Base-by-base conservation (phyloP, 352 stramenopile genomes). In the Hyaloperonospora brassicae region DNA sequence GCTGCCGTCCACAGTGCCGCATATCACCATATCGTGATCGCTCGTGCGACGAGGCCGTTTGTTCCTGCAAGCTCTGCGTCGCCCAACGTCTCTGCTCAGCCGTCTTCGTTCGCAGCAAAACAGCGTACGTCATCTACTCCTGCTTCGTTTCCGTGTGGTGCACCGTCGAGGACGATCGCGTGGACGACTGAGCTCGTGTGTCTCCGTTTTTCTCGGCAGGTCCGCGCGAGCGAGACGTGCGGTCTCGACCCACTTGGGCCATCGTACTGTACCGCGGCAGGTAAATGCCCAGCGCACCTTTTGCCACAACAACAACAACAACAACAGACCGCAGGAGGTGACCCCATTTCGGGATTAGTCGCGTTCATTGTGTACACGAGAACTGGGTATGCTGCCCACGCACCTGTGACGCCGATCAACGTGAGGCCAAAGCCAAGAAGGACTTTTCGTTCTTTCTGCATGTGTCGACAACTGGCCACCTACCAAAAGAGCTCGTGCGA, bases 61-160 rank as follows among this genome's bases (percentile, higher is more conserved):
- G 4, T 34, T 8, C 27, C 8, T 4, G 27, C 27, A 34, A 34
- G 27, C 27, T 34, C 8, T 8, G 8, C 27, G 27, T 34, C 27
- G 8, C 8, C 27, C 4, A 34, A 8, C 27, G 27, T 34, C 27
- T 34, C 27, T 34, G 27, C 8, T 34, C 4, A 8, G 8, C 14
- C 39, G 39, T 44, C 39, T n/a, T 25, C 21, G 12, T 14, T 44
- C 22, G 12, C 17, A 17, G 17, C 17, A 17, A 17, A 17, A 17
- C 17, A 23, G 39, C 39, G 11, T 47, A 1, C 38, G 7, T 24
- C 59, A 41, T 41, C 34, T 68, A 68, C 17, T 73, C 44, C 10
- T 47, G 47, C 38, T 68, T 63, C 49, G 70, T 74, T 47, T 76
- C 61, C 35, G 75, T 68, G 43, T 76, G 73, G 47, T 79, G 74